Base-by-base conservation (phyloP, 2,329 filamentous ascomycete genomes). In the Diaporthe ampelina region DNA sequence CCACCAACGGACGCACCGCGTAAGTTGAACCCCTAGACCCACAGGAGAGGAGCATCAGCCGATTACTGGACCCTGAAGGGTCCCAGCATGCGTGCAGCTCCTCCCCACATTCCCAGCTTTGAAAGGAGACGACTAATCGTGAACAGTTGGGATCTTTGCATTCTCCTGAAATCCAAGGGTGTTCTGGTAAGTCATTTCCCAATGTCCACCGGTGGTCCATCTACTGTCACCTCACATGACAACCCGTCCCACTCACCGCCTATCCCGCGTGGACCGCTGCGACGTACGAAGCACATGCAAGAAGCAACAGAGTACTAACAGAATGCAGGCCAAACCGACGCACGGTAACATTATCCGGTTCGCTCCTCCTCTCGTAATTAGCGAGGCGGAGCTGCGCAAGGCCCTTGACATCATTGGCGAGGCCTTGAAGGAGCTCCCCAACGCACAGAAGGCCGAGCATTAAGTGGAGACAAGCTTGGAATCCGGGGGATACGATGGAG, bases 311-410 rank as follows among this genome's bases (percentile, higher is more conserved):
- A 58, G 24, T 4, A 59, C 76, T 80, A 72, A 79, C 75, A 40
- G 80, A 73, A 40, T 75, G 81, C 82, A 97, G 95, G 97, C 97
- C 80, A 99, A 99, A 90, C 97, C 97, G 40, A 99, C 97, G 9
- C 97, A 99, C 84, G 93, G 97, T 81, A 98, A 98, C 85, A 98
- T 99, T 83, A 99, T 99, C 82, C 94, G 97, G 74, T 93, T 99
- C 76, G 97, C 97, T n/a, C 97, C 97, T 61, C 97, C 97, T 26
- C 88, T 99, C 72, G 95, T 99, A 77, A 98, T 99, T 80, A 95
- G 93, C 35, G 95, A 98, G 81, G 90, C 93, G 75, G 91, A 99
- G 85, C 93, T 99, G 78, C 89, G 91, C 78, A 90, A 91, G 81
- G 93, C 96, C 1, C 83, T 98, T 72, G 83, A 83, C 70, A 96